Base-by-base conservation (phyloP, 2,329 filamentous ascomycete species). In the Colletotrichum sojae region DNA sequence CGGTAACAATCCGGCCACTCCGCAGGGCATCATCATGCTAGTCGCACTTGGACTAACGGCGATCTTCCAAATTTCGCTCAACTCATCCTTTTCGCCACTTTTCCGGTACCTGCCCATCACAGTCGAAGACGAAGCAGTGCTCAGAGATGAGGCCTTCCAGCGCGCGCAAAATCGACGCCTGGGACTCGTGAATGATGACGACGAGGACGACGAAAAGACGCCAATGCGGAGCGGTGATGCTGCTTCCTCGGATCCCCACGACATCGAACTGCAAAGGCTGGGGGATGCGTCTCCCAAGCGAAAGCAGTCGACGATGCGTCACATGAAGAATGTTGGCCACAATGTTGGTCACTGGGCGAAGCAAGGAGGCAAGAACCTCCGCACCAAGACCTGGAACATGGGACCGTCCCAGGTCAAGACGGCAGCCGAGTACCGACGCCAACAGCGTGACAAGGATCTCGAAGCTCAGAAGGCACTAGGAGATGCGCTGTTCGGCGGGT, bases 31-130 rank as follows among this genome's bases (percentile, higher is more conserved):
- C 63, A 84, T 91, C 75, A 99, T 98, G 94, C 90, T 98, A 64
- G 83, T 97, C 4, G 86, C 91, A 2, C 76, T 92, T 1, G 75
- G 90, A 53, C 82, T 95, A 13, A 99, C 96, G 0, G 80, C 88
- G 1, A 75, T 94, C 4, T 99, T 92, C 75, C 96, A 99, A 77
- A 80, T 91, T 48, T 82, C 97, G 1, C 85, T 98, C 59, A 97
- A 97, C 78, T 83, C 85, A 62, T 92, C 94, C 0, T 98, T 99
- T 73, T 89, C 89, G 0, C 95, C 96, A 3, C 86, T 99, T 10
- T 91, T 97, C 77, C 89, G 92, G 46, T 97, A 97, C 75, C 84
- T 99, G 4, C 96, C 96, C 0, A 97, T 98, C 72, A 98, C 95
- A 0, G 90, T 98, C 63, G 96, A 99, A 78, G 96, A 98, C 72